These are phyloP conservation scores for Chaetomium globosum DNA, from an alignment of 2,329 filamentous ascomycete species.

Conservation along the genomic window DNA sequence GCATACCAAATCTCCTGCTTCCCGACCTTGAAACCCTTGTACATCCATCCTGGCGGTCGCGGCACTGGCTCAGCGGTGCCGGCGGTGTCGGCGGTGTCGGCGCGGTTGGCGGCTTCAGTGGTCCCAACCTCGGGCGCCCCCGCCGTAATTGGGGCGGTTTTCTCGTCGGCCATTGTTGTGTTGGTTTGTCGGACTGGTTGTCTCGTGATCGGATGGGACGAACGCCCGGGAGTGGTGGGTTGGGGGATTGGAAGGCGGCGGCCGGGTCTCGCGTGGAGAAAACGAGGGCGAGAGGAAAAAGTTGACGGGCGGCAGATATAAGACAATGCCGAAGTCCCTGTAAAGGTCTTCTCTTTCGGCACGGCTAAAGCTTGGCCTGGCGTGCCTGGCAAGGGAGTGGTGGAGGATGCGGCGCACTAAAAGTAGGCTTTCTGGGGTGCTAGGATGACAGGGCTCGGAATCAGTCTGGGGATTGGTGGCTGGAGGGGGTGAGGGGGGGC, in stretches of 20 bases:
- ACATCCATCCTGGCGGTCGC: conserved; percentile 65
- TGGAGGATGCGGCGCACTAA: conserved; percentile 17
- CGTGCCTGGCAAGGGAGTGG: conserved; percentile 3
- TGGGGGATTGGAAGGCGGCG: background rate
- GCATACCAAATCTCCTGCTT: conserved; percentile 67
- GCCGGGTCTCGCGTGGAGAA: conserved; percentile 10
- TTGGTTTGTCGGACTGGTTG: conserved; percentile 3
- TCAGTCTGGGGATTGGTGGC: conserved; percentile 16
- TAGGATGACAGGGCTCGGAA: background rate
- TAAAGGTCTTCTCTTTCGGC: conserved; percentile 9
- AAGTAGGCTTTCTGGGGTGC: conserved; percentile 17
- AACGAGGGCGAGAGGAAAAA: conserved; percentile 6
- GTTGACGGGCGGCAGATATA: conserved; percentile 22
- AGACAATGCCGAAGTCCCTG: conserved; percentile 14
- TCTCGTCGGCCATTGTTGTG: conserved; percentile 32
- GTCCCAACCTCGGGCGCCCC: conserved; percentile 19
- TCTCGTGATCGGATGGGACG: background rate
- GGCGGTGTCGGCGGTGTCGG: conserved; percentile 4
- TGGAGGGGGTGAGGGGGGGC: background rate
- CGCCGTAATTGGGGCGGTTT: conserved; percentile 20
- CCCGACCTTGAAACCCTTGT: conserved; percentile 62
- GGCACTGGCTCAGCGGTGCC: conserved; percentile 19
- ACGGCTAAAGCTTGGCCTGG: conserved; percentile 22
- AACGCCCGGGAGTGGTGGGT: background rate
- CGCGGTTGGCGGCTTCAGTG: background rate